These are phyloP conservation scores for Pestalotiopsis sp. DNA, from an alignment of 2,329 filamentous ascomycete genomes.

Conservation along the genomic window DNA sequence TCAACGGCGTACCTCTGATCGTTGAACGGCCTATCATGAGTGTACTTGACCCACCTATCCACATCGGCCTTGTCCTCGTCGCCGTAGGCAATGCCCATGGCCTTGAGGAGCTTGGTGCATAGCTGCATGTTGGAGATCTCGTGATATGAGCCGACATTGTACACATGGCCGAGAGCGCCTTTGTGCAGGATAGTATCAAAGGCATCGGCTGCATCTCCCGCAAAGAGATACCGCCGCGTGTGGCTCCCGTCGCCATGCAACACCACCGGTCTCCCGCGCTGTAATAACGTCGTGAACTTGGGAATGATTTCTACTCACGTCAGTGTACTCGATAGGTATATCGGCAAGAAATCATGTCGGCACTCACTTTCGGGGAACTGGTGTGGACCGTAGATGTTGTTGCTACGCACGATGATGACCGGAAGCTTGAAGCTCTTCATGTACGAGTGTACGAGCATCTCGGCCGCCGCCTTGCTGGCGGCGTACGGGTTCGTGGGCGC, in stretches of 20 bases:
- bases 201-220: slow-evolving; percentile 77
- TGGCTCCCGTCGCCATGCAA: slow-evolving; percentile 78
- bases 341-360: neutral
- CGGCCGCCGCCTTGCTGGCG: slow-evolving; percentile 78
- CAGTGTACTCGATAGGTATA: slow-evolving; percentile 7
- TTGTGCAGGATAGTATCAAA: slow-evolving; percentile 84
- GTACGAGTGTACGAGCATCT: slow-evolving; percentile 86
- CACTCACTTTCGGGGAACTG: slow-evolving; percentile 80
- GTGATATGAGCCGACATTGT: slow-evolving; percentile 80
- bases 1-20: slow-evolving; percentile 75
- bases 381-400: slow-evolving; percentile 85
- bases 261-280: slow-evolving; percentile 66
- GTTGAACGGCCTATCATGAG: slow-evolving; percentile 78
- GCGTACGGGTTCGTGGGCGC: slow-evolving; percentile 83
- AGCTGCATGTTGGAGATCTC: slow-evolving; percentile 76
- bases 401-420: slow-evolving; percentile 77
- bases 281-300: slow-evolving; percentile 76
- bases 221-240: slow-evolving; percentile 76
- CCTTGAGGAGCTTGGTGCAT: slow-evolving; percentile 65
- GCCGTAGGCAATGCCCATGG: slow-evolving; percentile 59
- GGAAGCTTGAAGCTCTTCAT: slow-evolving; percentile 81
- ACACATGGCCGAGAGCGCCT: slow-evolving; percentile 73
- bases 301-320: slow-evolving; percentile 73
- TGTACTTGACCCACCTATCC: slow-evolving; percentile 71
- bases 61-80: slow-evolving; percentile 49